Conservation (phyloP, 371 early-diverging fungal genomes). For the Circinella umbellata region DNA sequence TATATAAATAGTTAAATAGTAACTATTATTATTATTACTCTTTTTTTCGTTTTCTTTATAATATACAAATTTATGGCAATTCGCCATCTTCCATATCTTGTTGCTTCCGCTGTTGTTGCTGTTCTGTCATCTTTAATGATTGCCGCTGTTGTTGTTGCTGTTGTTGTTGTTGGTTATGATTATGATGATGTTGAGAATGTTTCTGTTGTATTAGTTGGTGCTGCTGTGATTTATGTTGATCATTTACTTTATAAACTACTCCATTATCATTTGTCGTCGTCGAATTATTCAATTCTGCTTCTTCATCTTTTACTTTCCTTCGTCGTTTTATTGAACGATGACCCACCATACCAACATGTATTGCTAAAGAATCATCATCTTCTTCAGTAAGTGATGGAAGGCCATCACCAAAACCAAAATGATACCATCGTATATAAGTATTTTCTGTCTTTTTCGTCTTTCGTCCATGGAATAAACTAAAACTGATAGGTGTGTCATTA, state of each 20-base stretch:
- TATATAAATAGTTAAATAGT: background rate
- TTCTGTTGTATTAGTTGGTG: background rate
- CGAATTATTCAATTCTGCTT: background rate
- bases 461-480: constrained; percentile 42
- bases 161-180: background rate
- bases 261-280: constrained; percentile 6
- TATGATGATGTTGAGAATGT: background rate
- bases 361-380: constrained; percentile 1
- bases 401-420: constrained; percentile 40
- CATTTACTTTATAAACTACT: background rate
- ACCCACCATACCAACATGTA: constrained; percentile 16
- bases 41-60: background rate
- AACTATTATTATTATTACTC: too few species aligned
- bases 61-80: constrained; percentile 16
- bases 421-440: constrained; percentile 51
- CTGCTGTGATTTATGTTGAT: background rate
- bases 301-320: background rate
- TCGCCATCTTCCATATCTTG: constrained; percentile 29
- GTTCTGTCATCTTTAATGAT: background rate
- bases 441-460: constrained; percentile 39
- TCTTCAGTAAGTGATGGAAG: constrained; percentile 10
- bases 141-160: constrained; percentile 7
- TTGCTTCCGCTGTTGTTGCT: background rate
- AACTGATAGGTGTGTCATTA: constrained; percentile 52
- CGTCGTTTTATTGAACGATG: constrained; percentile 7